Evolutionary conservation across 768 basidiomycete species (phyloP).

Genomic region (Mrakia frigida): DNA sequence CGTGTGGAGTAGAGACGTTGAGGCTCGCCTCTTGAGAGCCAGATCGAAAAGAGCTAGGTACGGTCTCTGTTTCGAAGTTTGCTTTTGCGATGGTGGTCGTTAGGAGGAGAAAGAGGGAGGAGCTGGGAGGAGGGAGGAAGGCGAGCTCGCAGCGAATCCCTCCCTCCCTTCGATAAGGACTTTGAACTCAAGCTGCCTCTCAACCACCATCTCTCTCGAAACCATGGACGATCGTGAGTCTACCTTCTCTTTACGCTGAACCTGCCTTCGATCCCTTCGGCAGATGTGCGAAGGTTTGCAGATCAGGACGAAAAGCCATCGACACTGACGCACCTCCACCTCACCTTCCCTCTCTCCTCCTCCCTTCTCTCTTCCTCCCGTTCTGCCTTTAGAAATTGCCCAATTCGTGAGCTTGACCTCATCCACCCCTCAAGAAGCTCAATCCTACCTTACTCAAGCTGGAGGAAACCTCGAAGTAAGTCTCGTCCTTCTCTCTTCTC

Average conservation of each 20-base stretch:
- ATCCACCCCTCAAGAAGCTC: slow-evolving; percentile 21
- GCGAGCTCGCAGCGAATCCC: too few relatives aligned
- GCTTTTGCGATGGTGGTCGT: too few relatives aligned
- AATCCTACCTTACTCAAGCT: slow-evolving; percentile 24
- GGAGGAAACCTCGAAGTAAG: slow-evolving; percentile 26
- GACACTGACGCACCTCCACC: slow-evolving; percentile 13
- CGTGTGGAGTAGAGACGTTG: too few relatives aligned
- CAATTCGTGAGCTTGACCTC: slow-evolving; percentile 29
- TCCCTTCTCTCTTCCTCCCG: neutral
- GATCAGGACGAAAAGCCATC: neutral
- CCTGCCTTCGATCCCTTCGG: too few relatives aligned
- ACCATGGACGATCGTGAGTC: slow-evolving; percentile 21
- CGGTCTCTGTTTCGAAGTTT: too few relatives aligned
- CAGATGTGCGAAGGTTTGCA: neutral
- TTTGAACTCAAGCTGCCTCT: neutral
- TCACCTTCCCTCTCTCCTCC: slow-evolving; percentile 4
- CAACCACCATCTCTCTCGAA: neutral
- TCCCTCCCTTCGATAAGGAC: neutral
- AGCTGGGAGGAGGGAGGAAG: too few relatives aligned
- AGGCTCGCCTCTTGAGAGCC: too few relatives aligned
- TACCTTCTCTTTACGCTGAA: neutral
- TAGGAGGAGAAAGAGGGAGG: too few relatives aligned
- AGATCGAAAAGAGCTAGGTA: too few relatives aligned
- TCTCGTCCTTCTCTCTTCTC: too few relatives aligned
- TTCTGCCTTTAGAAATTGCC: slow-evolving; percentile 9